Evolutionary conservation across 2,329 filamentous ascomycete species (phyloP).

Genomic region (Aureobasidium vineae): DNA sequence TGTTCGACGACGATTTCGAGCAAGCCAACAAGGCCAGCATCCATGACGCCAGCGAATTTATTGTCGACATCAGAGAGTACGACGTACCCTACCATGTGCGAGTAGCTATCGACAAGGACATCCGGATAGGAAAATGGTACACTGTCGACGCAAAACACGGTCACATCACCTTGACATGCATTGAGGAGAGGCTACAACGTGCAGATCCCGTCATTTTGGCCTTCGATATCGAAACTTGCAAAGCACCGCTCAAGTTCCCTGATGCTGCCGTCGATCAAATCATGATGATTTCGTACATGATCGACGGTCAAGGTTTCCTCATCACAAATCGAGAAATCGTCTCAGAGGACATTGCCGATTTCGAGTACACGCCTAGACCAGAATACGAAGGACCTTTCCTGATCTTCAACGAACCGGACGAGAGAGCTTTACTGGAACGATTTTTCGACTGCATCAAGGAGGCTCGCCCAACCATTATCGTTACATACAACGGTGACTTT

Average conservation of each 20-base stretch:
- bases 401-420: constrained; percentile 97
- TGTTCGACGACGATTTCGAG: constrained; percentile 80
- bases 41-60: constrained; percentile 90
- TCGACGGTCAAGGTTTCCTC: constrained; percentile 94
- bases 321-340: constrained; percentile 98
- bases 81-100: constrained; percentile 99
- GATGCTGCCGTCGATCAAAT: constrained; percentile 93
- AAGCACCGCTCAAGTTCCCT: constrained; percentile 92
- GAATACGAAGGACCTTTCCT: constrained; percentile 95
- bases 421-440: constrained; percentile 80
- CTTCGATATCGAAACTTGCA: constrained; percentile 98
- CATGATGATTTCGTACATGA: constrained; percentile 99
- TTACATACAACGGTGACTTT: constrained; percentile 99
- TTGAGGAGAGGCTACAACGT: constrained; percentile 83
- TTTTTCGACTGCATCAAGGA: constrained; percentile 98
- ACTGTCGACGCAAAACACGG: constrained; percentile 93
- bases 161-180: constrained; percentile 73
- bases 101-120: constrained; percentile 94
- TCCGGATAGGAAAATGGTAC: constrained; percentile 97
- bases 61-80: constrained; percentile 98
- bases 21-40: constrained; percentile 65
- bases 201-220: constrained; percentile 98
- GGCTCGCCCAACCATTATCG: constrained; percentile 90
- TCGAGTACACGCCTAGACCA: constrained; percentile 96
- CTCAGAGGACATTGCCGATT: constrained; percentile 94